Conservation (phyloP, 2,329 filamentous ascomycete species). For the Diaporthe eres region DNA sequence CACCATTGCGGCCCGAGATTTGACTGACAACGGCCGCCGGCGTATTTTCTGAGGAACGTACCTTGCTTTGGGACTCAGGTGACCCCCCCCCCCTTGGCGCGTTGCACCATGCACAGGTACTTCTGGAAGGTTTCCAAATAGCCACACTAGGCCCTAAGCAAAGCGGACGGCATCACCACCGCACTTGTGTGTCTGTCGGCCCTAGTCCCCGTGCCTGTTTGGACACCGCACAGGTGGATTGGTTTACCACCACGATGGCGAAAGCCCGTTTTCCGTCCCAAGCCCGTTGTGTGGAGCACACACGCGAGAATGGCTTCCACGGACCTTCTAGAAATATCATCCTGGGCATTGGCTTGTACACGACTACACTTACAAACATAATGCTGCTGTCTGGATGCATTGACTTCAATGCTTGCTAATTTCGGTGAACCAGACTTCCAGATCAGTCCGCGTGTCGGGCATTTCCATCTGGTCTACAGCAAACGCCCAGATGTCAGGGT, state of each 20-base stretch:
- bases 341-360: neutral
- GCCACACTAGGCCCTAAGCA: neutral
- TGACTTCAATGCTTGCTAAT: conserved; percentile 21
- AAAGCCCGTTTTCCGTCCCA: neutral
- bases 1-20: conserved; percentile 15
- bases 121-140: neutral
- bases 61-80: conserved; percentile 1
- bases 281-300: neutral
- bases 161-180: neutral
- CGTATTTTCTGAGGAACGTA: neutral
- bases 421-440: conserved; percentile 15
- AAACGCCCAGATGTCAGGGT: conserved; percentile 24
- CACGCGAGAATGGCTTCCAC: conserved; percentile 8
- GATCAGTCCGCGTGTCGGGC: conserved; percentile 16
- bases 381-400: conserved; percentile 11
- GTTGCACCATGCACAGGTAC: conserved; percentile 11
- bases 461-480: conserved; percentile 11
- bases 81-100: conserved; percentile 7
- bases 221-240: neutral
- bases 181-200: too few relatives aligned
- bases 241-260: neutral
- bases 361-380: neutral
- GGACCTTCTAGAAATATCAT: conserved; percentile 5
- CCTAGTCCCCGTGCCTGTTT: too few relatives aligned
- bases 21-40: conserved; percentile 26